Percentiles rank a stretch among this genome's conserved stretches.
Conservation (phyloP, 371 early-diverging fungal genomes). For the Mortierella sp. region DNA sequence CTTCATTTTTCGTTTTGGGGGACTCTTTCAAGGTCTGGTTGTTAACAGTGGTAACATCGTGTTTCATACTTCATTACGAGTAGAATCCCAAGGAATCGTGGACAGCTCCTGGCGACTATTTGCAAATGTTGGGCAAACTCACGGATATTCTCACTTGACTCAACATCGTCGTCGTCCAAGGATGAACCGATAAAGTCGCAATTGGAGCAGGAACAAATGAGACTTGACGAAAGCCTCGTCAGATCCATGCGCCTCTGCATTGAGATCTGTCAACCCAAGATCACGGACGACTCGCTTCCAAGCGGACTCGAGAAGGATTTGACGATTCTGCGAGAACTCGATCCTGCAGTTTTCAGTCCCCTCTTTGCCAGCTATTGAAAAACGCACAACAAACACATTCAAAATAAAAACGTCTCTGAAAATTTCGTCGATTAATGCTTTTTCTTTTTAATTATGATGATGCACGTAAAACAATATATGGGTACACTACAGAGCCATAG, state of each 20-base stretch:
- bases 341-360: slow-evolving; percentile 32
- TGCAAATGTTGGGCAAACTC: slow-evolving; percentile 56
- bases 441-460: background rate
- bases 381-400: background rate
- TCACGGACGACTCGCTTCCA: background rate
- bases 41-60: background rate
- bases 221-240: slow-evolving; percentile 32
- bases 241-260: slow-evolving; percentile 22
- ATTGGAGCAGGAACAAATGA: slow-evolving; percentile 10
- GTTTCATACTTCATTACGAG: no score
- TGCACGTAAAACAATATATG: background rate
- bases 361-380: slow-evolving; percentile 22
- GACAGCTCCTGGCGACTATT: slow-evolving; percentile 35
- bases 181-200: background rate
- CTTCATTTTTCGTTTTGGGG: background rate
- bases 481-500: slow-evolving; percentile 38
- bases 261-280: slow-evolving; percentile 28
- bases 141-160: slow-evolving; percentile 16
- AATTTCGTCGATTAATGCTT: background rate
- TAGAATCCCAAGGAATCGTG: slow-evolving; percentile 42
- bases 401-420: background rate
- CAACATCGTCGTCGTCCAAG: background rate
- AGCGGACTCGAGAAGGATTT: slow-evolving; percentile 37
- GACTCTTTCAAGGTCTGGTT: background rate
- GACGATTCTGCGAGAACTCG: slow-evolving; percentile 23